Evolutionary conservation across 352 stramenopile species (phyloP).

Genomic region (Pythium insidiosum): DNA sequence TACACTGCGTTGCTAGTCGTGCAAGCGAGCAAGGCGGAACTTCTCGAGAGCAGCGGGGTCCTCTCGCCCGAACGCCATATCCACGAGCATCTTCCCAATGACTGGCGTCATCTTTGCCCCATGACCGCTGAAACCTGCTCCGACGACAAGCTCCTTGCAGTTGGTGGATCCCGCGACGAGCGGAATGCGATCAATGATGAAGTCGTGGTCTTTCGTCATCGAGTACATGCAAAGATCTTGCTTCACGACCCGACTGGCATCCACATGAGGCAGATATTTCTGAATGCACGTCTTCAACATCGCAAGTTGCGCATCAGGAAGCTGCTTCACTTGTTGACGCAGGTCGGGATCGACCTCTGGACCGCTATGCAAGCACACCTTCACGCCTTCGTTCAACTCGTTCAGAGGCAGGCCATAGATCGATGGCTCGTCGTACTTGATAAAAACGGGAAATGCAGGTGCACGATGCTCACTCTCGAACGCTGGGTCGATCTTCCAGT

Average conservation of each 20-base stretch:
- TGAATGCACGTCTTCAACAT: slow-evolving; percentile 29
- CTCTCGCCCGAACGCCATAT: slow-evolving; percentile 47
- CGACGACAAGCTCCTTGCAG: slow-evolving; percentile 46
- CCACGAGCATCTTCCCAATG: slow-evolving; percentile 69
- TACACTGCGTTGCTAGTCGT: too few relatives aligned
- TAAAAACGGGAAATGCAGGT: slow-evolving; percentile 52
- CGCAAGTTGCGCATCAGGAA: slow-evolving; percentile 16
- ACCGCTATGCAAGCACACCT: slow-evolving; percentile 63
- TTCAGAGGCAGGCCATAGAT: slow-evolving; percentile 51
- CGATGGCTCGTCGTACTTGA: slow-evolving; percentile 44
- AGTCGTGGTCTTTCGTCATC: slow-evolving; percentile 70
- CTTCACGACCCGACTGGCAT: slow-evolving; percentile 27
- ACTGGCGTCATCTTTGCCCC: slow-evolving; percentile 83
- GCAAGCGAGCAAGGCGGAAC: slow-evolving; percentile 7
- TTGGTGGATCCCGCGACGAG: slow-evolving; percentile 1
- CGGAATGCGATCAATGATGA: slow-evolving; percentile 45
- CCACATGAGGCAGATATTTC: slow-evolving; percentile 40
- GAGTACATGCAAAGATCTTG: slow-evolving; percentile 78
- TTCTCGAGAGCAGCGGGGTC: slow-evolving; percentile 33
- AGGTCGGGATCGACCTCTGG: slow-evolving; percentile 33
- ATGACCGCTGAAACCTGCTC: slow-evolving; percentile 73
- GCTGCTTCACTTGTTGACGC: slow-evolving; percentile 21
- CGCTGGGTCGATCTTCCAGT: slow-evolving; percentile 31
- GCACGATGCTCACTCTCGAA: slow-evolving; percentile 31
- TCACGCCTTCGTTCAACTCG: slow-evolving; percentile 38